Evolutionary conservation across 768 basidiomycete species (phyloP), one percentile per base, ranked within the genome.

Genomic region (Clitopilus passeckerianus): DNA sequence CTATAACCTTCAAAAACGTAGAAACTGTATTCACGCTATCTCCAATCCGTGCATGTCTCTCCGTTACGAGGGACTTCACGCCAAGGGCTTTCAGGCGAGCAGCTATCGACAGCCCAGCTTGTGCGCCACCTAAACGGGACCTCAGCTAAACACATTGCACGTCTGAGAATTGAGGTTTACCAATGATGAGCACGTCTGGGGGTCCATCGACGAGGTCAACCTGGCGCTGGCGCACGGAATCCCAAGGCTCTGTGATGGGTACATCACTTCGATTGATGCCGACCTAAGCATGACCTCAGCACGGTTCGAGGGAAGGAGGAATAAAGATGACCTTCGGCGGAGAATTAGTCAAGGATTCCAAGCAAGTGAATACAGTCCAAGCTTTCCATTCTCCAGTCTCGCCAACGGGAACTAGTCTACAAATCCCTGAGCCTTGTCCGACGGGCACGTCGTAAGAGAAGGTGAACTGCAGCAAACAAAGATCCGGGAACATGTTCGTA

Each of bases 41-140:
- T 1, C 85, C 85, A 9, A 85, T 69, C 5, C 79, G 72, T 15
- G 71, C 57, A 57, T 82, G 79, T 64, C 74, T 75, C 62, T 89
- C 88, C 14, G 89, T 72, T n/a, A 87, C 86, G 9, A 93, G 71
- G 0, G 79, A 72, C 1, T 74, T 64, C 12, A 91, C 70, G 18
- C 80, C 84, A 23, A 90, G 72, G 43, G 75, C 75, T 64, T 86
- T 86, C 57, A 92, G 72, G n/a, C 87, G 76, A 1, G 87, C 86
- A 0, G 89, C 87, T 1, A 84, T 67, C 41, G 79, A 82, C 27
- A 90, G 68, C 0, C 85, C 87, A 57, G 77, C 78, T 50, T 86
- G 86, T 4, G 83, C 85, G 1, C 59, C 74, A n/a, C 62, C 62
- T 63, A 33, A 2, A 41, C n/a, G 6, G 15, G 12, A 16, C 41